A percentile compares a stretch with the other conserved stretches of the same genome.
These are phyloP conservation scores for Hexamita inflata DNA, from an alignment of 208 protist species.

Conservation along the genomic window DNA sequence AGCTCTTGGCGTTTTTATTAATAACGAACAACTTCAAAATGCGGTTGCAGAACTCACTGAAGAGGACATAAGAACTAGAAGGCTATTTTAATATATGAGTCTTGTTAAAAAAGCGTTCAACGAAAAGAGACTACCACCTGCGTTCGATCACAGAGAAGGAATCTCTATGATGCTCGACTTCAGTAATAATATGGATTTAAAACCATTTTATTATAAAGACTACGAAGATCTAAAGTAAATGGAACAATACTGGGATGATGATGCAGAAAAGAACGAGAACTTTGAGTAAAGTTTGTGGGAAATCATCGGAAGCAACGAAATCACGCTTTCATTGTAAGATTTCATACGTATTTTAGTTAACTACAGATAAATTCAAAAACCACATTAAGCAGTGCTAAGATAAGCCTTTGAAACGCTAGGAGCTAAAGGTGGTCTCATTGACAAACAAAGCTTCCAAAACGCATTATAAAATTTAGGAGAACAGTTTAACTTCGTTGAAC, in stretches of 20 bases:
- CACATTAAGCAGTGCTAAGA: not conserved
- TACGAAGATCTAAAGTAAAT: not conserved
- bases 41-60: not conserved
- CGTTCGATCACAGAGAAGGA: not conserved
- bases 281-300: slow-evolving; percentile 9
- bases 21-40: not conserved
- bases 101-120: not conserved
- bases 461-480: not conserved
- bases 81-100: not conserved
- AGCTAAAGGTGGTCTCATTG: not conserved
- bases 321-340: slow-evolving; percentile 3
- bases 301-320: not conserved
- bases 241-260: not conserved
- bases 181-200: not conserved
- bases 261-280: not conserved
- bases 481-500: not conserved
- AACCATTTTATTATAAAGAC: not conserved
- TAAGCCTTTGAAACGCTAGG: not conserved
- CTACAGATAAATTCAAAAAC: not conserved
- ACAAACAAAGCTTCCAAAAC: not conserved
- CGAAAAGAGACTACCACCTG: not conserved
- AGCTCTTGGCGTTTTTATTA: slow-evolving; percentile 12
- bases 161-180: not conserved
- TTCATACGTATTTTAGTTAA: slow-evolving; percentile 23
- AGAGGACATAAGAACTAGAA: not conserved